A percentile compares a stretch with the other conserved stretches of the same genome.
Conservation (phyloP, 2,329 filamentous ascomycete genomes). For the Akanthomyces muscarius region DNA sequence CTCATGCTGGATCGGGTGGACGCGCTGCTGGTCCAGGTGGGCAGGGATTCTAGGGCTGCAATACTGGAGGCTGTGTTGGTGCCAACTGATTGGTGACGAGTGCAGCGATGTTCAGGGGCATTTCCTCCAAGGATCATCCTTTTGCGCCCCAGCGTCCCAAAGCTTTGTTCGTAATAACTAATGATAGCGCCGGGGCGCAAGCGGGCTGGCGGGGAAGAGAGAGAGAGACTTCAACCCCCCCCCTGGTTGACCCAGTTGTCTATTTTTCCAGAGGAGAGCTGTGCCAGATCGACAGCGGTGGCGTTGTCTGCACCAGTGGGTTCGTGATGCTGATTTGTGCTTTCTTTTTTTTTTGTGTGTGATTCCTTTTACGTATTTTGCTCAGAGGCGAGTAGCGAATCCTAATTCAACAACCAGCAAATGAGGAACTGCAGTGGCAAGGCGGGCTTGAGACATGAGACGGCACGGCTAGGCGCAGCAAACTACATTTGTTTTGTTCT, state of each 20-base stretch:
- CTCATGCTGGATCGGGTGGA: no score
- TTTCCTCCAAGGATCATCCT: background rate
- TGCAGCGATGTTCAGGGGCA: constrained; percentile 1
- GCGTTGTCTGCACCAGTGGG: background rate
- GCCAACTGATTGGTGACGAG: background rate
- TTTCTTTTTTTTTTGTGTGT: background rate
- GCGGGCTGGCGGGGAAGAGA: background rate
- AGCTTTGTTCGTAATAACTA: background rate
- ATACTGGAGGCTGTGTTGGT: no score
- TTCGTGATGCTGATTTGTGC: constrained; percentile 1
- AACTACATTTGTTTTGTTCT: no score
- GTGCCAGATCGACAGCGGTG: constrained; percentile 3
- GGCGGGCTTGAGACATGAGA: no score
- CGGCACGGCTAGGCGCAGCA: no score
- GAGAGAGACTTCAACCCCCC: background rate
- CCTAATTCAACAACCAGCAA: no score
- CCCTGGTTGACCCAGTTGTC: background rate
- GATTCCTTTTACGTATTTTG: no score
- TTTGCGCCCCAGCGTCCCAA: no score
- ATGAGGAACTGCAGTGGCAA: no score
- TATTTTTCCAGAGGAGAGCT: background rate
- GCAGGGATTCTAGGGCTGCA: background rate
- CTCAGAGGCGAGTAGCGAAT: no score
- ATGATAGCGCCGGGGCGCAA: background rate
- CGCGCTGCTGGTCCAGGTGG: background rate